Conservation (phyloP, 1,139 yeast species). For the Zygosaccharomyces pseudobailii region DNA sequence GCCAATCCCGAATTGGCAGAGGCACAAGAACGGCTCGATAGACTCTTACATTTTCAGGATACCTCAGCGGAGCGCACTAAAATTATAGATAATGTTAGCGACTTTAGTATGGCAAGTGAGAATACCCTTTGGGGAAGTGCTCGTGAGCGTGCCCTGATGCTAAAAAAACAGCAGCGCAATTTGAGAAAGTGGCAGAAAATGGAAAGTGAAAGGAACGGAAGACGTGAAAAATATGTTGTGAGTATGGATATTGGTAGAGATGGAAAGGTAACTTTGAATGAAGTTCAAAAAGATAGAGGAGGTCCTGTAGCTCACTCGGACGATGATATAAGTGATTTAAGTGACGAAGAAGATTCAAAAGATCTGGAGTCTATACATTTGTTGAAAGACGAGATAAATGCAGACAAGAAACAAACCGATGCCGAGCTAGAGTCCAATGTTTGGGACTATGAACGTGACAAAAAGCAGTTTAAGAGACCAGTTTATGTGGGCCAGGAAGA, state of each 20-base stretch:
- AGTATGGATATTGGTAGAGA: constrained; percentile 70
- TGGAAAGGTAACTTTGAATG: constrained; percentile 54
- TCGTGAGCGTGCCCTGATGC: constrained; percentile 73
- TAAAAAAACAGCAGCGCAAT: constrained; percentile 78
- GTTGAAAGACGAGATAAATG: constrained; percentile 35
- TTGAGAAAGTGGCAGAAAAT: constrained; percentile 56
- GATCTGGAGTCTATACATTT: constrained; percentile 33
- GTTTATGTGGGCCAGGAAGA: constrained; percentile 23
- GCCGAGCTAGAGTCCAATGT: constrained; percentile 35
- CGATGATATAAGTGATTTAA: constrained; percentile 27
- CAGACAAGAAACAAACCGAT: constrained; percentile 31
- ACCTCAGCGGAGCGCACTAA: constrained; percentile 86
- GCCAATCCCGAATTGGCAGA: constrained; percentile 46
- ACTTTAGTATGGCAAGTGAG: constrained; percentile 87
- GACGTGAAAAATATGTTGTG: constrained; percentile 61
- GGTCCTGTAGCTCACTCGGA: constrained; percentile 24
- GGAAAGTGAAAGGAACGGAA: constrained; percentile 58
- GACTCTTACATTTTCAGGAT: constrained; percentile 72
- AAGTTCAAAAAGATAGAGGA: constrained; percentile 20
- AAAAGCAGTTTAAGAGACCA: constrained; percentile 43
- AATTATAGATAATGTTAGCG: constrained; percentile 91
- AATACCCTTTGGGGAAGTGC: constrained; percentile 93
- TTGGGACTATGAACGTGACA: constrained; percentile 59
- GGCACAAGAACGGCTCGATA: constrained; percentile 72
- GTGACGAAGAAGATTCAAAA: constrained; percentile 30